These are phyloP conservation scores for Phytophthora chlamydospora DNA, from an alignment of 352 stramenopile genomes.

Conservation along the genomic window DNA sequence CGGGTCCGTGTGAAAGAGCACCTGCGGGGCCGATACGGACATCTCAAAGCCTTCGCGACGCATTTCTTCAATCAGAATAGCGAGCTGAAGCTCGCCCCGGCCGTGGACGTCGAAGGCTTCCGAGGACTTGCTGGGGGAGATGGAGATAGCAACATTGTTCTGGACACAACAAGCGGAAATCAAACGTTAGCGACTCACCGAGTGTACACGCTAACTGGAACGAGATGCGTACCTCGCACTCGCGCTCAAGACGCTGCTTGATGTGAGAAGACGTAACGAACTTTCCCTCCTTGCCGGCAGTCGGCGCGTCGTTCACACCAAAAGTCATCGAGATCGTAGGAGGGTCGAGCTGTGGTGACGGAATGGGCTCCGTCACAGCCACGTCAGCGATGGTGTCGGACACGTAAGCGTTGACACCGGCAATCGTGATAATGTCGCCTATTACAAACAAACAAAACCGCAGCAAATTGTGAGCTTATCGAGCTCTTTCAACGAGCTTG, in stretches of 20 bases:
- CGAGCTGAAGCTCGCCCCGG: slow-evolving; percentile 97
- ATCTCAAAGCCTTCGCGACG: slow-evolving; percentile 98
- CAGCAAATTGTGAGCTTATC: not conserved
- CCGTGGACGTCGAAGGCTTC: slow-evolving; percentile 96
- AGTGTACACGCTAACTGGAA: not conserved
- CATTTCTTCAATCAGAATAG: slow-evolving; percentile 99
- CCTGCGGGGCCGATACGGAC: slow-evolving; percentile 96
- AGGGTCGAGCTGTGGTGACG: slow-evolving; percentile 94
- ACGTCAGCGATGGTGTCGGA: slow-evolving; percentile 90
- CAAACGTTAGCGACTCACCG: slow-evolving; percentile 7
- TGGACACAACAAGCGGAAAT: slow-evolving; percentile 37
- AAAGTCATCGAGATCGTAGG: slow-evolving; percentile 99
- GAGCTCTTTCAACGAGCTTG: not conserved
- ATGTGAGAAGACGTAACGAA: slow-evolving; percentile 97
- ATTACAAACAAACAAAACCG: slow-evolving; percentile 20
- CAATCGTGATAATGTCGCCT: slow-evolving; percentile 98
- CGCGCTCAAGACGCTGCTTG: slow-evolving; percentile 92
- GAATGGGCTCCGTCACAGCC: slow-evolving; percentile 82
- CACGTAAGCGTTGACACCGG: slow-evolving; percentile 92
- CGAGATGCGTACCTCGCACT: slow-evolving; percentile 79
- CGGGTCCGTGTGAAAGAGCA: slow-evolving; percentile 91
- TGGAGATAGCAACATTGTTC: slow-evolving; percentile 98
- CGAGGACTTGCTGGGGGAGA: slow-evolving; percentile 85
- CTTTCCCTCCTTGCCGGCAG: slow-evolving; percentile 96
- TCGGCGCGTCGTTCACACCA: slow-evolving; percentile 96